phyloP scores from a whole-genome alignment of 2,329 filamentous ascomycete species.

The Neonectria hederae region DNA sequence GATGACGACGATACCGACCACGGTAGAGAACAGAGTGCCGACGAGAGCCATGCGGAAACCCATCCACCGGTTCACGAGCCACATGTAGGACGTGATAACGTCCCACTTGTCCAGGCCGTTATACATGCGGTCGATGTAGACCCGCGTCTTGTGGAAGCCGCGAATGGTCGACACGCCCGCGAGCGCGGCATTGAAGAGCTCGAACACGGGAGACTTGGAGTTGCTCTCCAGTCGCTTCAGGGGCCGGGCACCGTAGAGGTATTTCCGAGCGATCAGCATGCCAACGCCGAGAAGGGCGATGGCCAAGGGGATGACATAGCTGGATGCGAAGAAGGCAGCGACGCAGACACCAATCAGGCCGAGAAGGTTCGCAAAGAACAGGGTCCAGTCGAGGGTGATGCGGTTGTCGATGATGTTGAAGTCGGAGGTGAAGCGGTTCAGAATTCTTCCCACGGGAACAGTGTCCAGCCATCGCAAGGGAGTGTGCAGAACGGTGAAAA shows the following conservation, averaged over 20 bases:
- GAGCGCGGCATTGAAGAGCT: constrained; percentile 79
- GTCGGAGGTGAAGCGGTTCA: constrained; percentile 82
- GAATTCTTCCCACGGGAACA: constrained; percentile 77
- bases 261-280: constrained; percentile 66
- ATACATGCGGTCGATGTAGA: constrained; percentile 77
- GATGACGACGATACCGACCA: constrained; percentile 73
- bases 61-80: constrained; percentile 82
- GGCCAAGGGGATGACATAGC: constrained; percentile 71
- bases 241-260: constrained; percentile 76
- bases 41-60: constrained; percentile 76
- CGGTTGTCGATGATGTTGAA: constrained; percentile 78
- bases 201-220: constrained; percentile 81
- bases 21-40: constrained; percentile 73
- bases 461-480: constrained; percentile 85
- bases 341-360: constrained; percentile 72
- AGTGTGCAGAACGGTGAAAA: constrained; percentile 73
- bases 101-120: constrained; percentile 73
- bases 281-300: constrained; percentile 66
- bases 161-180: constrained; percentile 79
- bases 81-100: constrained; percentile 72
- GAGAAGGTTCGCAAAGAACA: constrained; percentile 68
- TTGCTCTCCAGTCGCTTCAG: constrained; percentile 81
- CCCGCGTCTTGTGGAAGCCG: constrained; percentile 74
- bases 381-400: constrained; percentile 70
- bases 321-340: constrained; percentile 74